These are phyloP conservation scores for Sporothrix pseudoabietina DNA, from an alignment of 2,329 filamentous ascomycete species.

Conservation along the genomic window DNA sequence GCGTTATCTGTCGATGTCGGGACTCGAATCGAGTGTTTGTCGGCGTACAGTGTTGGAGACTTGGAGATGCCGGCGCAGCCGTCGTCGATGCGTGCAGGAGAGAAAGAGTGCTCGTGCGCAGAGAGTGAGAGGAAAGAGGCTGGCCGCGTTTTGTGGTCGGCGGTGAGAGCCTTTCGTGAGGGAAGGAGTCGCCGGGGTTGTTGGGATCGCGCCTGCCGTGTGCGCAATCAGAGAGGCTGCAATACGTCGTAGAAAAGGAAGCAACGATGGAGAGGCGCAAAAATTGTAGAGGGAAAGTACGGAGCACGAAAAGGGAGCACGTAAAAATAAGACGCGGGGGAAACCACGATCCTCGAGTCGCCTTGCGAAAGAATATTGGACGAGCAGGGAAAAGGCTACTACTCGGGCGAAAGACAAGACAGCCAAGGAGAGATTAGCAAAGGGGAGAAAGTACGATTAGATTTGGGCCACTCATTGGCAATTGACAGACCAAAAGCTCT, in stretches of 20 bases:
- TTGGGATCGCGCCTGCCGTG: neutral
- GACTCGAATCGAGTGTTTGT: neutral
- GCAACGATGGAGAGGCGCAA: neutral
- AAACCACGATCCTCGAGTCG: neutral
- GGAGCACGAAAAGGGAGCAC: neutral
- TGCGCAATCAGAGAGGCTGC: neutral
- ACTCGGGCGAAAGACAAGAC: neutral
- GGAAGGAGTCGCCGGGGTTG: neutral
- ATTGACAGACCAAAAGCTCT: slow-evolving; percentile 24
- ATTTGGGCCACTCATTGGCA: neutral
- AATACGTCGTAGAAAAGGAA: neutral
- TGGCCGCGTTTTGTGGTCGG: neutral
- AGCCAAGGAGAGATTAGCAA: slow-evolving; percentile 15
- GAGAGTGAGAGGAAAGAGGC: neutral
- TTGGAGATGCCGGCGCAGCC: neutral
- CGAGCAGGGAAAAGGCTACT: neutral
- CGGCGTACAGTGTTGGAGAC: neutral
- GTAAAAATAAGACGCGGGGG: neutral
- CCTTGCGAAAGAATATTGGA: neutral
- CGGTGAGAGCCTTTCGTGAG: neutral
- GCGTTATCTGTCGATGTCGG: neutral
- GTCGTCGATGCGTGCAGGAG: neutral
- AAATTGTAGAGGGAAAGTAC: neutral
- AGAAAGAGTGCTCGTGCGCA: slow-evolving; percentile 7
- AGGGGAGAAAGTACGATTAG: slow-evolving; percentile 1